Conservation (phyloP, 179 eudicot genomes). For the Spergularia azorica region DNA sequence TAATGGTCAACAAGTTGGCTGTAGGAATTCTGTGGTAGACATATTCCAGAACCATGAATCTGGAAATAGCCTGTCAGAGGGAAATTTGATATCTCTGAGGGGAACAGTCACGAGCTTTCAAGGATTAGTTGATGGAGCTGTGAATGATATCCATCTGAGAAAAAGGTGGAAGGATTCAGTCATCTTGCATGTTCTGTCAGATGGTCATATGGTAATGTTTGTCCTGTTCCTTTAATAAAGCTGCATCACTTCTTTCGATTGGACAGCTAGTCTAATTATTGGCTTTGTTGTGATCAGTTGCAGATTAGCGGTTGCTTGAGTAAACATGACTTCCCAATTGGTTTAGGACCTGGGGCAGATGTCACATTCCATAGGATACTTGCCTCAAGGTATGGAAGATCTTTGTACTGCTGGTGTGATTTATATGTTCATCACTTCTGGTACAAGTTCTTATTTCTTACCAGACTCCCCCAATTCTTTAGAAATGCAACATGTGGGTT, state of each 20-base stretch:
- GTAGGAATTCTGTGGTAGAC: slow-evolving; percentile 20
- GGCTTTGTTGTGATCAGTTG: slow-evolving; percentile 44
- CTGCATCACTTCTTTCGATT: slow-evolving; percentile 19
- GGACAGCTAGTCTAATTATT: slow-evolving; percentile 19
- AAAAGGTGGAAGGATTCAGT: slow-evolving; percentile 34
- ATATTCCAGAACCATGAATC: slow-evolving; percentile 33
- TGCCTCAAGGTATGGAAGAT: slow-evolving; percentile 55
- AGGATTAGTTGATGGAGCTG: slow-evolving; percentile 27
- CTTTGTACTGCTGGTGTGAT: not conserved
- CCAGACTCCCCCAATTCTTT: too few species aligned
- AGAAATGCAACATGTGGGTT: too few species aligned
- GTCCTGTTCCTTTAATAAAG: slow-evolving; percentile 1
- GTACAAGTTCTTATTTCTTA: too few species aligned
- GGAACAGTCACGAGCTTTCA: slow-evolving; percentile 66
- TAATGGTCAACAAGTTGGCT: slow-evolving; percentile 26
- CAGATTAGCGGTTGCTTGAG: slow-evolving; percentile 50
- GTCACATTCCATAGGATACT: slow-evolving; percentile 77
- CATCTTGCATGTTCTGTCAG: slow-evolving; percentile 65
- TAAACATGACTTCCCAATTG: slow-evolving; percentile 59
- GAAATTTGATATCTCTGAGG: slow-evolving; percentile 60
- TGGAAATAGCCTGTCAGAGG: slow-evolving; percentile 52
- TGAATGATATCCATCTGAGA: slow-evolving; percentile 30
- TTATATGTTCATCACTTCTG: not conserved
- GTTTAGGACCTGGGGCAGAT: slow-evolving; percentile 70
- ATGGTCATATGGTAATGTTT: slow-evolving; percentile 52